Conservation (phyloP, 177 flowering plant genomes). For the Vitis hybrid region DNA sequence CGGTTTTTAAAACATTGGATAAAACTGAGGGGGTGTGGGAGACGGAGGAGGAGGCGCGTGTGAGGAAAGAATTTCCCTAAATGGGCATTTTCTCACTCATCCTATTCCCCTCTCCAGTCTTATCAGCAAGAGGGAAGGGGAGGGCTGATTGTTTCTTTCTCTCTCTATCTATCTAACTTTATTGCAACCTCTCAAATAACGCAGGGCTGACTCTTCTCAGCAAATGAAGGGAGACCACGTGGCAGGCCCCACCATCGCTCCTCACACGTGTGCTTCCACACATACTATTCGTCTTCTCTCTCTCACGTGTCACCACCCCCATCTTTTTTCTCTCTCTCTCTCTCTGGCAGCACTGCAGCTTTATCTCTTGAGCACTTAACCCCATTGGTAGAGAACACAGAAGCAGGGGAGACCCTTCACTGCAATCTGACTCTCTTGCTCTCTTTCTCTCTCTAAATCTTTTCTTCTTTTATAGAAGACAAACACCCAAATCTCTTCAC, state of each 20-base stretch:
- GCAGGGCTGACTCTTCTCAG: no score
- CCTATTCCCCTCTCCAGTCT: constrained; percentile 3
- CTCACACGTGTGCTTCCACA: constrained; percentile 10
- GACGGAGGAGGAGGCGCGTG: no score
- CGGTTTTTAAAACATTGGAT: no score
- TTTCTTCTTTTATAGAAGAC: constrained; percentile 14
- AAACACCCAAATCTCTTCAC: constrained; percentile 6
- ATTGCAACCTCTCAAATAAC: background rate
- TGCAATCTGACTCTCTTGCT: background rate
- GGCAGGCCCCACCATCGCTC: background rate
- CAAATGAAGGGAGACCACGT: background rate
- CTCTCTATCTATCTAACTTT: constrained; percentile 1
- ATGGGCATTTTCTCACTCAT: background rate
- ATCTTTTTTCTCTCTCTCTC: background rate
- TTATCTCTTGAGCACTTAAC: constrained; percentile 1
- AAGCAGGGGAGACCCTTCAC: background rate
- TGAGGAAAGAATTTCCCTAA: no score
- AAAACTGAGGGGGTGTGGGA: no score
- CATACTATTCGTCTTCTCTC: background rate
- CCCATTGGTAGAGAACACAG: constrained; percentile 8
- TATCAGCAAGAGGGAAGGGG: background rate
- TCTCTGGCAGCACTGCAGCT: background rate
- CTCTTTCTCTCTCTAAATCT: constrained; percentile 10
- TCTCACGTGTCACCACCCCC: constrained; percentile 10
- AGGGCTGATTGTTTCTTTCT: background rate